Evolutionary conservation across 352 stramenopile species (phyloP), one percentile per base, ranked within the genome.

Genomic region (Globisporangium megalacanthum): DNA sequence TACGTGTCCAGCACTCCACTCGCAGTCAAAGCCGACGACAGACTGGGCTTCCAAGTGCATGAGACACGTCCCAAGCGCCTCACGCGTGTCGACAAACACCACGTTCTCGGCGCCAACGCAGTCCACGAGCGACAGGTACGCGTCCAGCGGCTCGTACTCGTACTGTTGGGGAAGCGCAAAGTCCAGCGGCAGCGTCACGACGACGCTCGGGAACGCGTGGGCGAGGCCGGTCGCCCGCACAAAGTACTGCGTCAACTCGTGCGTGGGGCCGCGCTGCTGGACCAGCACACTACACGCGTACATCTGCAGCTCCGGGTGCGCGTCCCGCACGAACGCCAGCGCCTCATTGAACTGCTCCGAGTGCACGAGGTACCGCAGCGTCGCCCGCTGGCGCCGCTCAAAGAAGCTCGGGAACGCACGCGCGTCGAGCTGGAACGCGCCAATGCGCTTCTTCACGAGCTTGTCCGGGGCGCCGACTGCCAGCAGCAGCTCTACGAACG

Each of bases 11-110:
- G 75, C 61, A 33, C 86, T 88, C 83, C 83, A 93, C 59, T 93
- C 83, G 17, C 77, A 89, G 66, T 93, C 83, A 46, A 93, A 89
- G 3, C 83, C 83, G 17, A 93, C 65, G 20, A 75, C 64, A 0
- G 63, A 31, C n/a, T 80, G 68, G 2, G 48, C 44, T n/a, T 72
- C 44, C 25, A 93, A 61, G 45, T 88, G 62, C 19, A 54, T 56
- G 11, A 71, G 58, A 47, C 75, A 88, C n/a, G 14, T 46, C 10
- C 66, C 42, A 7, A 91, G 49, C 15, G 47, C 55, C 19, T 57
- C 60, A 14, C 48, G 62, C 4, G 75, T 85, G 50, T 87, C 75
- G 8, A 93, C 72, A 53, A 93, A 89, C 20, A 76, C 52, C 37
- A 86, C 71, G 48, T 73, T 79, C 37, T 60, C 63, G 3, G 72